Percentiles rank a stretch among this genome's conserved stretches.
These are phyloP conservation scores for Globisporangium iwayamae DNA, from an alignment of 352 stramenopile genomes.

Conservation along the genomic window DNA sequence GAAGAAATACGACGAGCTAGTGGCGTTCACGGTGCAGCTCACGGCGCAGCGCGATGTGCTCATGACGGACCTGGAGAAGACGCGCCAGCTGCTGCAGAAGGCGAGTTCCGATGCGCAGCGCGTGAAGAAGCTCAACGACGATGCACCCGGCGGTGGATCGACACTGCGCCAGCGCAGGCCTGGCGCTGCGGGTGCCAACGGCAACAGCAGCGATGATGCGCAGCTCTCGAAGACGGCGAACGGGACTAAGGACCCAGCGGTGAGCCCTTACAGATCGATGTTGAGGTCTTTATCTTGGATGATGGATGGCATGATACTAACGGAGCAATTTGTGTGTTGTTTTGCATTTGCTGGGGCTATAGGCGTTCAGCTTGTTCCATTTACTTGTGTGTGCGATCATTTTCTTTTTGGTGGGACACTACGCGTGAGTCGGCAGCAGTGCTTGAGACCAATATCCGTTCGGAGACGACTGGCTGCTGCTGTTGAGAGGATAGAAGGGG, in stretches of 20 bases:
- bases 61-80: constrained; percentile 81
- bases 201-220: constrained; percentile 27
- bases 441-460: not conserved
- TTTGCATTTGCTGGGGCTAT: not conserved
- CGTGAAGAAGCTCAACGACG: constrained; percentile 58
- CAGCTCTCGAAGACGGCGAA: constrained; percentile 26
- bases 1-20: constrained; percentile 90
- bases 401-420: constrained; percentile 88
- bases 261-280: constrained; percentile 21
- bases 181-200: constrained; percentile 12
- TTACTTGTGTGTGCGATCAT: constrained; percentile 84
- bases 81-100: constrained; percentile 73
- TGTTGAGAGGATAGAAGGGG: not conserved
- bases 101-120: constrained; percentile 56
- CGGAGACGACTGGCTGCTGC: not conserved
- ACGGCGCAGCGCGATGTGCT: constrained; percentile 82
- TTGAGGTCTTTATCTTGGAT: not conserved
- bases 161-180: constrained; percentile 77
- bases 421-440: constrained; percentile 44
- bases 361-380: constrained; percentile 81
- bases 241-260: constrained; percentile 46
- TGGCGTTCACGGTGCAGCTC: constrained; percentile 86
- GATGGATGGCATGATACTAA: not conserved
- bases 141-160: constrained; percentile 28
- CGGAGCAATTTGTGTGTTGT: not conserved